A percentile compares a stretch with the other conserved stretches of the same genome.
These are phyloP conservation scores for Elsinoe ampelina DNA, from an alignment of 2,329 filamentous ascomycete genomes.

Conservation along the genomic window DNA sequence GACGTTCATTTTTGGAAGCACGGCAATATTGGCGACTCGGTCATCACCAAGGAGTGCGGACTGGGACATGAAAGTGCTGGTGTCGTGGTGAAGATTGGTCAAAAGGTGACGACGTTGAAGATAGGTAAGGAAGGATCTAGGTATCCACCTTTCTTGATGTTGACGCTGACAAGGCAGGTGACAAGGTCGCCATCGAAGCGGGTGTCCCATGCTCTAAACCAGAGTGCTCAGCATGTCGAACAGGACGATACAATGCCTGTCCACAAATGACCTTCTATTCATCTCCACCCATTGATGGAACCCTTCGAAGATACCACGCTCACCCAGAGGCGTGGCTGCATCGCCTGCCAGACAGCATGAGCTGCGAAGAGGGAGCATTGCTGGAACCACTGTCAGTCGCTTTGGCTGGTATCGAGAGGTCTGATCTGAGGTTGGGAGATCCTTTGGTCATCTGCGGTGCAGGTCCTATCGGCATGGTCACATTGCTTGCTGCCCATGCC, in stretches of 20 bases:
- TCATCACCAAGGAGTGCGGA: conserved; percentile 54
- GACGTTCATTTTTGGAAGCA: conserved; percentile 61
- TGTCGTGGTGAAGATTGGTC: conserved; percentile 48
- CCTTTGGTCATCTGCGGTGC: conserved; percentile 50
- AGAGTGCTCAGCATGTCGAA: conserved; percentile 56
- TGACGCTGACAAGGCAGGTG: conserved; percentile 33
- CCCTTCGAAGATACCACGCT: conserved; percentile 73
- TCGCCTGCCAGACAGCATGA: conserved; percentile 31
- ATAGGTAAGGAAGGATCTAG: conserved; percentile 30
- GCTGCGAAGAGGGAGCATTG: conserved; percentile 36
- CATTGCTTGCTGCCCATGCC: conserved; percentile 48
- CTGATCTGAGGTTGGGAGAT: conserved; percentile 23
- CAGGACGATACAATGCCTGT: conserved; percentile 84
- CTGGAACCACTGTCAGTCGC: conserved; percentile 42
- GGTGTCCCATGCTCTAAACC: conserved; percentile 51
- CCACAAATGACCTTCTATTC: conserved; percentile 78
- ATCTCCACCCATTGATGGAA: conserved; percentile 80
- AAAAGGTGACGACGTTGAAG: conserved; percentile 45
- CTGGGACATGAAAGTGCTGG: conserved; percentile 58
- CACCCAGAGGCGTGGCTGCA: conserved; percentile 84
- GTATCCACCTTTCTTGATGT: not conserved
- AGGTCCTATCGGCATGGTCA: conserved; percentile 55
- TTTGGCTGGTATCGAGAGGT: conserved; percentile 37
- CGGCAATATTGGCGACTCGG: conserved; percentile 52
- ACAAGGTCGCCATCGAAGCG: conserved; percentile 58